Evolutionary conservation across 305 asterid species (phyloP).

Genomic region (Salvia sclarea): DNA sequence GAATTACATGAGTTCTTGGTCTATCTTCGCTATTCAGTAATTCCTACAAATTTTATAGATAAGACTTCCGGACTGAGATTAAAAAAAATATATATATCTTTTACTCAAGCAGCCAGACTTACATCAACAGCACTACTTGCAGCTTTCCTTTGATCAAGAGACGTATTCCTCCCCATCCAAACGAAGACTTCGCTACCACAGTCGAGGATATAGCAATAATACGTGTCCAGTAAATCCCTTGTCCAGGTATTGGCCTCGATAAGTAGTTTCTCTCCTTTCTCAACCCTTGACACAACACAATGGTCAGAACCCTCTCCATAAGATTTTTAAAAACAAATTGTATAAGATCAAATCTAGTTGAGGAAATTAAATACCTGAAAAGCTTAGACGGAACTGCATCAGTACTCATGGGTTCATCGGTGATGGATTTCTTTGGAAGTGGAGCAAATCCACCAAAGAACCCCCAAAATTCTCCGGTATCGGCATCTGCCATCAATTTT

Average conservation of each 20-base stretch:
- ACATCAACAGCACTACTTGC: constrained; percentile 74
- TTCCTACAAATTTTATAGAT: constrained; percentile 38
- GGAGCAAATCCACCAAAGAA: constrained; percentile 98
- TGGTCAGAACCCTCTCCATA: constrained; percentile 24
- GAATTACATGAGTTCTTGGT: constrained; percentile 45
- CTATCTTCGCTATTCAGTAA: constrained; percentile 44
- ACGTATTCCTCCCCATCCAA: constrained; percentile 89
- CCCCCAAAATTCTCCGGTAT: constrained; percentile 94
- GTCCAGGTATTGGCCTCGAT: constrained; percentile 53
- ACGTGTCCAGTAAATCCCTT: constrained; percentile 67
- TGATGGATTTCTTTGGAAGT: constrained; percentile 62
- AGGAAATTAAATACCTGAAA: constrained; percentile 51
- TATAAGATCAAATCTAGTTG: constrained; percentile 3
- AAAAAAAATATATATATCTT: constrained; percentile 18
- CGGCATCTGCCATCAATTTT: constrained; percentile 88
- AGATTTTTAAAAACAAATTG: neutral
- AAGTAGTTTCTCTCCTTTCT: constrained; percentile 53
- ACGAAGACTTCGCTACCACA: constrained; percentile 61
- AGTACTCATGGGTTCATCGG: constrained; percentile 39
- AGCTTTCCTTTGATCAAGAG: constrained; percentile 70
- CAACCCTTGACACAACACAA: constrained; percentile 41
- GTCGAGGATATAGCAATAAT: constrained; percentile 80
- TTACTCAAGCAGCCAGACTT: constrained; percentile 35
- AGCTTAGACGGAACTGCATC: constrained; percentile 49
- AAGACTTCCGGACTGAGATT: constrained; percentile 10